Evolutionary conservation across 352 stramenopile species (phyloP).

Genomic region (Blastocystis sp.): DNA sequence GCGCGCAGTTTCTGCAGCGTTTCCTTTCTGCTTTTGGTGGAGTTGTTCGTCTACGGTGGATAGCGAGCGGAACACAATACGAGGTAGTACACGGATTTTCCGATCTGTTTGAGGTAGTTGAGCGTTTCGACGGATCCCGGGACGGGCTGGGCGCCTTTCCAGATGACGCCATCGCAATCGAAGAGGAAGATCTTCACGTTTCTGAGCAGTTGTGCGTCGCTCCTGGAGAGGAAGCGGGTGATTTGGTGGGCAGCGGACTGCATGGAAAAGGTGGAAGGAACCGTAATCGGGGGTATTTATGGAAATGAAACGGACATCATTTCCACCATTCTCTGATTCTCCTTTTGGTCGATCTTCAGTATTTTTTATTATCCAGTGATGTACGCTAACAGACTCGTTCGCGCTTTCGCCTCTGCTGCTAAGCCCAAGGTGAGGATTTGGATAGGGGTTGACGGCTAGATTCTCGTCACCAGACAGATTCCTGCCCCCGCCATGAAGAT

Average conservation of each 20-base stretch:
- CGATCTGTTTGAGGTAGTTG: conserved; percentile 59
- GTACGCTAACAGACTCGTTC: conserved; percentile 60
- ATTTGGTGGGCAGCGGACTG: neutral
- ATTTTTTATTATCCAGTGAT: conserved; percentile 24
- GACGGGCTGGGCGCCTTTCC: conserved; percentile 66
- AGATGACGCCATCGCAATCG: conserved; percentile 74
- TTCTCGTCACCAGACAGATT: conserved; percentile 74
- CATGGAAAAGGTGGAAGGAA: neutral
- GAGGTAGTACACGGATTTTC: conserved; percentile 67
- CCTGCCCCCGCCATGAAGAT: conserved; percentile 71
- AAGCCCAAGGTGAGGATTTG: conserved; percentile 58
- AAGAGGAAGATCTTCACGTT: conserved; percentile 35
- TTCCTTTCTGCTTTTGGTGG: conserved; percentile 60
- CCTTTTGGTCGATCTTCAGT: conserved; percentile 20
- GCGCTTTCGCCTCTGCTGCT: conserved; percentile 66
- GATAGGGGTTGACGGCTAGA: conserved; percentile 26
- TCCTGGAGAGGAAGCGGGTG: neutral
- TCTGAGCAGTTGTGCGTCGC: neutral
- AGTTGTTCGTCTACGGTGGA: conserved; percentile 69
- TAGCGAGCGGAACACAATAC: neutral
- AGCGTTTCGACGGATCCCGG: conserved; percentile 40
- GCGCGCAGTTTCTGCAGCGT: conserved; percentile 28
- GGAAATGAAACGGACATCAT: neutral
- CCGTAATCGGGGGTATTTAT: neutral
- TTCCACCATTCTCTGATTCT: conserved; percentile 48